Percentiles rank a stretch among this genome's conserved stretches.
Conservation (phyloP, 345 rosid species). For the Arabidopsis arenosa region DNA sequence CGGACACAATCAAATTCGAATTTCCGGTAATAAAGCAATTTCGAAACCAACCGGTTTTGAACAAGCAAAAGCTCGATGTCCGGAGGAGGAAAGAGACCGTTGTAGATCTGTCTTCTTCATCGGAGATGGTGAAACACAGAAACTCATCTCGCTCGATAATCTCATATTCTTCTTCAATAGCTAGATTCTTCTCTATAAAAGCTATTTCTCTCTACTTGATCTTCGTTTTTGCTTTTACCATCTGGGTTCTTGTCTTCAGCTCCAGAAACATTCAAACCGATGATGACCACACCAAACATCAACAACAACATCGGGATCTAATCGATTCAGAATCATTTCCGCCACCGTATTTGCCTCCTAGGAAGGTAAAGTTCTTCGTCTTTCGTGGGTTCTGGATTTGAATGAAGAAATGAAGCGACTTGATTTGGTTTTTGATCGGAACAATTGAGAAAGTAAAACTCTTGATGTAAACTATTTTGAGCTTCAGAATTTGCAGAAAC, state of each 20-base stretch:
- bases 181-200: conserved; percentile 41
- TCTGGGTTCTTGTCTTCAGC: conserved; percentile 46
- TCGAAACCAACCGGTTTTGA: conserved; percentile 29
- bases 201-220: conserved; percentile 41
- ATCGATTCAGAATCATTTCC: conserved; percentile 16
- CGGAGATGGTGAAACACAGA: conserved; percentile 45
- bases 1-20: background rate
- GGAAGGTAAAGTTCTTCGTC: conserved; percentile 41
- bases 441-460: background rate
- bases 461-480: no score
- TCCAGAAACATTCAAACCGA: conserved; percentile 47
- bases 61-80: conserved; percentile 22
- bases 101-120: conserved; percentile 46
- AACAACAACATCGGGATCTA: conserved; percentile 32
- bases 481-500: conserved; percentile 48
- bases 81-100: conserved; percentile 42
- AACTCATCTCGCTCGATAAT: conserved; percentile 36
- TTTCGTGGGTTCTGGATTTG: conserved; percentile 24
- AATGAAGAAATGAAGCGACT: conserved; percentile 2
- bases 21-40: background rate
- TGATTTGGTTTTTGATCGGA: conserved; percentile 29
- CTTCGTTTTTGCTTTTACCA: conserved; percentile 40
- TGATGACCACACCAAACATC: conserved; percentile 39
- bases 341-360: conserved; percentile 28
- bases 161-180: conserved; percentile 25